These are phyloP conservation scores for Coniferiporia sulphurascens DNA, from an alignment of 1,284 basidiomycete species.

Conservation along the genomic window DNA sequence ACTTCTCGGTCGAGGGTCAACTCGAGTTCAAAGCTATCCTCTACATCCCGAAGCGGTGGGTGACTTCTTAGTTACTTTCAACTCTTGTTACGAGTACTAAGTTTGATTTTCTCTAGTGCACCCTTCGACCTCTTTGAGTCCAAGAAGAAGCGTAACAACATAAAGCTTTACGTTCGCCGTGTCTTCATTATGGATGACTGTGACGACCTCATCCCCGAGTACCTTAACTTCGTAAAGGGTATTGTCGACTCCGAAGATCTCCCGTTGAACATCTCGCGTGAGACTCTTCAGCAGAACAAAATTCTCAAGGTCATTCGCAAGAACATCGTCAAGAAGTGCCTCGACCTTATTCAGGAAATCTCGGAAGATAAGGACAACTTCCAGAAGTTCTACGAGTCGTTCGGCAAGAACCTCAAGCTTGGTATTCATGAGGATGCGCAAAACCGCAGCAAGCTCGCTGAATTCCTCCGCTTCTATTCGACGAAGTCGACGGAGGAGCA, in stretches of 20 bases:
- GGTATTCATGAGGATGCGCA: conserved; percentile 99
- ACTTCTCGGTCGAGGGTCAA: conserved; percentile 99
- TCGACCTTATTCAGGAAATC: conserved; percentile 95
- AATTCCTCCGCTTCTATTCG: conserved; percentile 98
- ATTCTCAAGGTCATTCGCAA: conserved; percentile 99
- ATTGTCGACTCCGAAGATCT: conserved; percentile 99
- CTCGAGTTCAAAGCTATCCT: conserved; percentile 99
- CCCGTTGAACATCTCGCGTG: conserved; percentile 99
- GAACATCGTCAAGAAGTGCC: conserved; percentile 97
- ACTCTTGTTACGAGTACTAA: not conserved
- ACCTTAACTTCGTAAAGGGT: conserved; percentile 99
- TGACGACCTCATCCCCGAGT: conserved; percentile 99
- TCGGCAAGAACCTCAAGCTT: conserved; percentile 97
- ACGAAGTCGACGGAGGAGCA: conserved; percentile 93
- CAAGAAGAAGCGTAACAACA: conserved; percentile 99
- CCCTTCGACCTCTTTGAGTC: conserved; percentile 99
- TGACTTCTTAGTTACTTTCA: conserved; percentile 17
- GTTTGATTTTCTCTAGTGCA: conserved; percentile 48
- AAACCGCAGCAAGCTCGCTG: conserved; percentile 99
- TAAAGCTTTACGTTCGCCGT: conserved; percentile 99
- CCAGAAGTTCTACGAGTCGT: conserved; percentile 93
- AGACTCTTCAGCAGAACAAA: conserved; percentile 99
- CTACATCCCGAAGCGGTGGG: conserved; percentile 91
- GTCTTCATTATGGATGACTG: conserved; percentile 99
- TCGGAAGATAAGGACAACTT: conserved; percentile 99